Evolutionary conservation across 352 stramenopile species (phyloP), one percentile per base, ranked within the genome.

Genomic region (Phytophthora sp.): DNA sequence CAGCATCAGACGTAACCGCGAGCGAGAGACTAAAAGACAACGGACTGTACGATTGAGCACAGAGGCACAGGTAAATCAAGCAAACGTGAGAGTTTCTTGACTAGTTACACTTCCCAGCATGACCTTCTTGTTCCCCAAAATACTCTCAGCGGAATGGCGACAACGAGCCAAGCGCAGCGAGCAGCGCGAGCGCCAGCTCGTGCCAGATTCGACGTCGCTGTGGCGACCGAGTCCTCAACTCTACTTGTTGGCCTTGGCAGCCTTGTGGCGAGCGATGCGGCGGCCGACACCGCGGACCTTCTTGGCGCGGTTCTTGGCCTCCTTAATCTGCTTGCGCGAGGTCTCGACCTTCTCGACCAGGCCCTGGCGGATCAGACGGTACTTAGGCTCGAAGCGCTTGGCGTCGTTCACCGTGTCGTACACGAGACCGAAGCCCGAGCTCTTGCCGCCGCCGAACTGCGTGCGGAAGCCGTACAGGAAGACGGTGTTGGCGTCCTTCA

Each of bases 271-370:
- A 70, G 97, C 96, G 77, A 99, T 99, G 80, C 94, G 95, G 59
- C 96, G 94, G 68, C 97, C 97, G 24, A 98, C 97, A 92, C 97
- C 97, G 62, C 97, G 95, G 53, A 98, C 76, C 94, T 99, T 99
- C 88, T 98, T 97, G 69, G 69, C 92, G 62, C 97, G 96, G 88
- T 99, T 99, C 95, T 99, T 99, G 66, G 93, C 88, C 79, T 99
- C 97, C 94, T 99, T 99, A 84, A 99, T 99, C 76, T 98, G 96
- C 91, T 99, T 99, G 69, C 97, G 89, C 57, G 94, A 99, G 60
- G 84, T 96, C 81, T 99, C 97, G 64, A 98, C 97, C 89, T 98
- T 98, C 56, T 98, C 89, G 34, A 84, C 72, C 54, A 96, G 80
- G 62, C 88, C 88, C 74, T 96, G 86, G 69, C 91, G 93, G 41